Base-by-base conservation (phyloP, 257 asterid species). In the Nicotiana noctiflora region DNA sequence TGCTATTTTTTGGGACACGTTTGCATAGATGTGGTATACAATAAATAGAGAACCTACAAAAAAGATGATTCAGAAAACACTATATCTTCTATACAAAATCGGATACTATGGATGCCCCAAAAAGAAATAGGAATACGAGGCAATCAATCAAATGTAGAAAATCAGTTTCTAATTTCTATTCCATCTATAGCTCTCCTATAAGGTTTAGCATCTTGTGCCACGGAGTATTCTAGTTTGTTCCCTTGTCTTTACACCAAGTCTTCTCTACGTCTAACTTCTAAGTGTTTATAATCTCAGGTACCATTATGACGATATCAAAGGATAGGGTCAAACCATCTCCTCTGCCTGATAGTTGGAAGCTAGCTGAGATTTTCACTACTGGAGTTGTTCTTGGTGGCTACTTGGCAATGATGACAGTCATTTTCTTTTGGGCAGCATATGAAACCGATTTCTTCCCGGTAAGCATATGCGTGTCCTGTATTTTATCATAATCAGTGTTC, bases 301-400 rank as follows among this genome's bases (percentile, higher is more conserved):
- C 99, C 77, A 95, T 95, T 84, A 95, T 95, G 99, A 93, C 99
- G 34, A 95, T 95, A 84, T 95, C 99, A 14, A 95, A 95, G 86
- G 99, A 95, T 80, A 85, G 98, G 85, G 99, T 95, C 81, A 95
- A 90, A 60, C 99, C 99, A 15, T 93, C 99, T 83, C 99, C 99
- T 64, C 90, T 92, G 51, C 99, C 99, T 0, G 99, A 95, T 86
- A 95, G 99, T 90, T 95, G 99, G 99, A 95, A 95, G 87, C 93
- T 95, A 25, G 86, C 92, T 65, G 99, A 95, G 86, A 95, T 95
- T 37, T 95, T 95, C 53, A 89, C 98, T 19, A 93, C 99, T 52
- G 99, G 98, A 80, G 49, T 95, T 86, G 80, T 95, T 84, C 97
- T 95, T 70, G 98, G 99, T 32, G 89, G 93, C 82, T 95, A 95